A percentile compares a stretch with the other conserved stretches of the same genome.
These are phyloP conservation scores for Coniochaeta sp. DNA, from an alignment of 2,329 filamentous ascomycete species.

Conservation along the genomic window DNA sequence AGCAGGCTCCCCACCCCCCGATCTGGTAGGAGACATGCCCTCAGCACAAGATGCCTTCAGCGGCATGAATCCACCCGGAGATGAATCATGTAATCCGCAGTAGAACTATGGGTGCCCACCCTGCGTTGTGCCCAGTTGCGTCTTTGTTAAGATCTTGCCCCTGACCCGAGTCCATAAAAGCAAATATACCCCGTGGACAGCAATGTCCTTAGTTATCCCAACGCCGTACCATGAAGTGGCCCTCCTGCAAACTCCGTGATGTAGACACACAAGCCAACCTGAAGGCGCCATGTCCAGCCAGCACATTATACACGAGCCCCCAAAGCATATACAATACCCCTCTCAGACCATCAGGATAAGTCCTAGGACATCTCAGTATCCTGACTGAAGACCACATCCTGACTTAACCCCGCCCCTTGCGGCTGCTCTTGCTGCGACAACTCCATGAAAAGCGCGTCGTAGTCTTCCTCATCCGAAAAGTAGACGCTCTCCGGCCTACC, in stretches of 20 bases:
- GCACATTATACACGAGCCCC: neutral
- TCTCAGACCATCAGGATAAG: neutral
- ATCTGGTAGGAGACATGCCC: slow-evolving; percentile 84
- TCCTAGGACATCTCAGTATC: slow-evolving; percentile 32
- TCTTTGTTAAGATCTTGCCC: neutral
- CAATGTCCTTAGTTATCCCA: neutral
- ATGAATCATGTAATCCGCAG: slow-evolving; percentile 57
- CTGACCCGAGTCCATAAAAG: neutral
- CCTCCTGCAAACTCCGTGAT: neutral
- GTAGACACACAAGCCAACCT: neutral
- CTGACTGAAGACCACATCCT: slow-evolving; percentile 14
- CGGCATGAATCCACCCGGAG: slow-evolving; percentile 33
- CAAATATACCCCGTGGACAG: slow-evolving; percentile 4
- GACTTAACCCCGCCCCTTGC: neutral
- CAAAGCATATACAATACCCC: neutral
- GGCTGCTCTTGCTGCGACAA: slow-evolving; percentile 40
- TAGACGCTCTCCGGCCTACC: slow-evolving; percentile 23
- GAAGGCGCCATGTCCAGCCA: neutral
- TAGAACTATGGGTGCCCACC: slow-evolving; percentile 23
- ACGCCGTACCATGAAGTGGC: neutral
- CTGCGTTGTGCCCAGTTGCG: neutral
- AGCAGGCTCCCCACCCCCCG: slow-evolving; percentile 79
- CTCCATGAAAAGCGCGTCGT: slow-evolving; percentile 60
- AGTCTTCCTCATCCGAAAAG: slow-evolving; percentile 50
- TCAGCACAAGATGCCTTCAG: slow-evolving; percentile 65